Evolutionary conservation across 305 asterid species (phyloP), one percentile per base, ranked within the genome.

Genomic region (Solanum hybrid): DNA sequence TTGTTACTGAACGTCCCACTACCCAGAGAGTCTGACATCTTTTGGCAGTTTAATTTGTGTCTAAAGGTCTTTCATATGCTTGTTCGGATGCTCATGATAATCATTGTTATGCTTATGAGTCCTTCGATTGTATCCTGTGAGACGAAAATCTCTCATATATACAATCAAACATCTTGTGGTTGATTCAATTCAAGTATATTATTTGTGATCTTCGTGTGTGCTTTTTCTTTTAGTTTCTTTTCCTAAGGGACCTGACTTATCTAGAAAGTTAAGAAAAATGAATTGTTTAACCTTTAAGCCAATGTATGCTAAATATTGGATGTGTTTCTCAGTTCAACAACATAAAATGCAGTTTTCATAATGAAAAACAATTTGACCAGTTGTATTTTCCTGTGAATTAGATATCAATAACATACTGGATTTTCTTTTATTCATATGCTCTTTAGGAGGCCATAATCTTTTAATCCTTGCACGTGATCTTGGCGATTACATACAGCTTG

Each of bases 381-480:
- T 20, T 84, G 29, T 10, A 11, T 57, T 88, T 34, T 88, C 12
- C 29, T 38, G 22, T 6, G 29, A 88, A 10, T 4, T 88, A 14
- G 72, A 72, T 70, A 24, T 88, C 81, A 78, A 73, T 78, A 17
- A 88, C 89, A 45, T 91, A 76, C 76, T 65, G 34, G 65, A 86
- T 79, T 85, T 88, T 81, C 84, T 70, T 90, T 73, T 33, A 27
- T 68, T 87, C 83, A 20, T 78, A 87, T 84, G 90, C 91, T 92
- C 88, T 88, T 85, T 93, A 97, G 99, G 99, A 89, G 99, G 99
- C 75, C 99, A 97, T 89, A 97, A 96, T 93, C 98, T 97, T 92
- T 93, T 97, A 65, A 91, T 97, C 93, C 98, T 97, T 92, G 99
- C 99, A 34, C 96, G 94, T 91, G 99, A 94, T 90, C 98, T 97